These are phyloP conservation scores for Diophrys sp. DNA, from an alignment of 73 alveolate genomes.

Conservation along the genomic window DNA sequence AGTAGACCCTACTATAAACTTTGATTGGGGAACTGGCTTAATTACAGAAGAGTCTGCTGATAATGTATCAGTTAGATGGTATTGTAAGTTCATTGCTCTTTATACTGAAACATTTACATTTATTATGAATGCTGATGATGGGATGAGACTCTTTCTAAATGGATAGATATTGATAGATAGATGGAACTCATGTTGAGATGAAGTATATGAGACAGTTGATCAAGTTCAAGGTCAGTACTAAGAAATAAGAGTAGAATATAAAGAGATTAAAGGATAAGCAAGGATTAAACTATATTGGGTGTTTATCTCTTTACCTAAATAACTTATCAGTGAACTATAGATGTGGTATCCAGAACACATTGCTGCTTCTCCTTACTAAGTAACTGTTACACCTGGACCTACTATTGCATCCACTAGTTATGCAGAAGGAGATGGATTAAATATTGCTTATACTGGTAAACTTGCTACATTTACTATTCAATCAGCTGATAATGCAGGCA, in stretches of 20 bases:
- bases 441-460: conserved; percentile 49
- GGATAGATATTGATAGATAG: conserved; percentile 72
- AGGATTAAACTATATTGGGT: conserved; percentile 64
- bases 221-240: conserved; percentile 53
- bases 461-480: conserved; percentile 34
- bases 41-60: conserved; percentile 79
- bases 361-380: conserved; percentile 48
- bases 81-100: conserved; percentile 72
- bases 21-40: conserved; percentile 80
- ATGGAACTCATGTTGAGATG: conserved; percentile 71
- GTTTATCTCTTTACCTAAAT: conserved; percentile 57
- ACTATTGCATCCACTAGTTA: conserved; percentile 28
- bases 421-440: conserved; percentile 55
- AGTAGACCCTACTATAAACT: conserved; percentile 72
- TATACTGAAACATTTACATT: conserved; percentile 74
- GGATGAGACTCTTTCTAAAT: conserved; percentile 73
- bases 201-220: conserved; percentile 35
- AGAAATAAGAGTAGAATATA: conserved; percentile 63
- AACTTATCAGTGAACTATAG: conserved; percentile 50
- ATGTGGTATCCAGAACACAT: conserved; percentile 64
- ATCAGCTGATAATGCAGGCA: conserved; percentile 39
- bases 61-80: conserved; percentile 78
- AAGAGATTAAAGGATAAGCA: conserved; percentile 67
- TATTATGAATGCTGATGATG: conserved; percentile 85
- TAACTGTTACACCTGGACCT: conserved; percentile 59